Evolutionary conservation across 2,329 filamentous ascomycete genomes (phyloP).

Genomic region (Spiromastix sp.): DNA sequence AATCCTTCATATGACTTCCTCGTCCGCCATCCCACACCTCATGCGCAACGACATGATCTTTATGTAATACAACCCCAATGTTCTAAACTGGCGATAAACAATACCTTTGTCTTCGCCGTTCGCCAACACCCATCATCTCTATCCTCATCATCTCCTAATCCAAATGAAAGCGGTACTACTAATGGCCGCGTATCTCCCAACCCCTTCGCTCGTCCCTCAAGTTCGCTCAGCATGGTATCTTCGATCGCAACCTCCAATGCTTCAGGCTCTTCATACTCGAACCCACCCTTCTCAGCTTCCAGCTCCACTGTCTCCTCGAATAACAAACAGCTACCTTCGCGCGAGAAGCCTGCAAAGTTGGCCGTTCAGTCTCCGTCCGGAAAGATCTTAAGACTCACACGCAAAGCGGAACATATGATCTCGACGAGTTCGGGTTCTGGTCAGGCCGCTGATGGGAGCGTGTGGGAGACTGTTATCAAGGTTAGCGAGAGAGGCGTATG

Average conservation of each 20-base stretch:
- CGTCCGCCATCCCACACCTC: conserved; percentile 85
- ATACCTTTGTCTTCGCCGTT: conserved; percentile 94
- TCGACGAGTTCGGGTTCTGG: conserved; percentile 24
- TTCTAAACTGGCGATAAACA: conserved; percentile 75
- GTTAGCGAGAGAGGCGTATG: conserved; percentile 54
- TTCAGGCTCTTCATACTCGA: conserved; percentile 25
- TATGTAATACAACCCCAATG: conserved; percentile 97
- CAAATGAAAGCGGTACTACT: conserved; percentile 19
- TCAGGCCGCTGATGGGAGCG: conserved; percentile 40
- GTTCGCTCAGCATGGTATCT: conserved; percentile 51
- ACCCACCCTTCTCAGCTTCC: conserved; percentile 30
- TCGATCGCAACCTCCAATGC: conserved; percentile 44
- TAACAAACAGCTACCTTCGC: conserved; percentile 10
- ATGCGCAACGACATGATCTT: conserved; percentile 93
- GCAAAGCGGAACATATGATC: conserved; percentile 38
- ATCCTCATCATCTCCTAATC: conserved; percentile 27
- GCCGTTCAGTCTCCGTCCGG: conserved; percentile 90
- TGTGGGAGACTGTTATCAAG: conserved; percentile 59
- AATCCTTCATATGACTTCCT: conserved; percentile 94
- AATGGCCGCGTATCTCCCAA: conserved; percentile 41
- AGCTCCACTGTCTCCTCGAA: conserved; percentile 45
- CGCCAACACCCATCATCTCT: conserved; percentile 75
- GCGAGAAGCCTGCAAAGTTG: conserved; percentile 80
- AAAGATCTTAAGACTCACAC: conserved; percentile 68
- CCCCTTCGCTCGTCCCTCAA: conserved; percentile 43